Evolutionary conservation across 495 filamentous ascomycete genomes (phyloP).

Genomic region (Jackrogersella multiformis): DNA sequence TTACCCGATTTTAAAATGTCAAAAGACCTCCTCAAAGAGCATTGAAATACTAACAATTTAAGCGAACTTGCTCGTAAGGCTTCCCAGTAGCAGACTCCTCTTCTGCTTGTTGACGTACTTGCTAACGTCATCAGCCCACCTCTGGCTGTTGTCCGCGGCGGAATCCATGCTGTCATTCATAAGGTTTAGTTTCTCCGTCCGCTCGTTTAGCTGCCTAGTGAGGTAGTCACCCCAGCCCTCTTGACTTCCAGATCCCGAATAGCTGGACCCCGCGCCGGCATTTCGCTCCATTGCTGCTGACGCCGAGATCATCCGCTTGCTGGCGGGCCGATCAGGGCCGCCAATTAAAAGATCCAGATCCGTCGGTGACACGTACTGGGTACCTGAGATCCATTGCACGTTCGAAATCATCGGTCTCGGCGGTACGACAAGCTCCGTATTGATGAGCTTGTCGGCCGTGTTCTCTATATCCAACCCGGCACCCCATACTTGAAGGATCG

Average conservation of each 20-base stretch:
- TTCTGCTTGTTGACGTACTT: conserved; percentile 90
- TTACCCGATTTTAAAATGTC: not conserved
- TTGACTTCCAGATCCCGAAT: conserved; percentile 66
- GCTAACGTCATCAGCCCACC: conserved; percentile 84
- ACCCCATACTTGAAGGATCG: conserved; percentile 83
- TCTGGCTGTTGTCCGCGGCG: conserved; percentile 78
- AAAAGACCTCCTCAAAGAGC: not conserved
- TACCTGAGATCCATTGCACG: conserved; percentile 94
- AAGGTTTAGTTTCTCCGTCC: conserved; percentile 84
- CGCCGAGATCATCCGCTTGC: conserved; percentile 71
- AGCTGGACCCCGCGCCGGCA: conserved; percentile 55
- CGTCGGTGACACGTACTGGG: conserved; percentile 86
- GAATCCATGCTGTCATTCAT: conserved; percentile 85
- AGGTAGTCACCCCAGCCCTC: conserved; percentile 72
- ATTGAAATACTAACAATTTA: conserved; percentile 25
- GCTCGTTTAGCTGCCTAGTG: conserved; percentile 83
- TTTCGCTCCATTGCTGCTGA: conserved; percentile 55
- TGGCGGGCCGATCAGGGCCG: conserved; percentile 84
- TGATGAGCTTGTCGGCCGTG: conserved; percentile 78
- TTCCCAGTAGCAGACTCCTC: conserved; percentile 77
- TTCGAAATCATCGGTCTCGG: conserved; percentile 94
- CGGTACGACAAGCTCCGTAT: conserved; percentile 74
- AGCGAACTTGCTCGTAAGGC: conserved; percentile 58
- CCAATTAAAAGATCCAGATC: conserved; percentile 94
- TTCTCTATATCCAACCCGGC: conserved; percentile 64